phyloP scores from a whole-genome alignment of 495 filamentous ascomycete genomes.

The Usnea hakonensis region DNA sequence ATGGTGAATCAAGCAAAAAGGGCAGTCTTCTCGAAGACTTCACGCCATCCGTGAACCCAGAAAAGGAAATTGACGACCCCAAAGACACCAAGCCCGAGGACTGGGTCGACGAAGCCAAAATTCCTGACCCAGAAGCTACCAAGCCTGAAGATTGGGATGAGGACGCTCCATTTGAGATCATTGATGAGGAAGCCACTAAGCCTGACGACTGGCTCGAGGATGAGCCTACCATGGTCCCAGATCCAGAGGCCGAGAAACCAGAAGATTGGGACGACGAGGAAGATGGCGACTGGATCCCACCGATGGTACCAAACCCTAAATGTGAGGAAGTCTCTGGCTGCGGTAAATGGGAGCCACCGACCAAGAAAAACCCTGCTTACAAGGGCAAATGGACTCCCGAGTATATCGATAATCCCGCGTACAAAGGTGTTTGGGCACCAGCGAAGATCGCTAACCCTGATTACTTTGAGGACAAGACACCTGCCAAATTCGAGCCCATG shows the following conservation, averaged over 20 bases:
- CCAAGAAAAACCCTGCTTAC: conserved; percentile 94
- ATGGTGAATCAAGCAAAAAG: conserved; percentile 75
- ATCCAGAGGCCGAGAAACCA: conserved; percentile 97
- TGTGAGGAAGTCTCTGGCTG: conserved; percentile 90
- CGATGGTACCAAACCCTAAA: conserved; percentile 92
- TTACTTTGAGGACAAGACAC: conserved; percentile 97
- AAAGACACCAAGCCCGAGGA: conserved; percentile 90
- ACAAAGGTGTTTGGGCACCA: conserved; percentile 94
- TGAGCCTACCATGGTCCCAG: conserved; percentile 75
- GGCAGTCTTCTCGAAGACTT: conserved; percentile 95
- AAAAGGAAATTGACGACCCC: conserved; percentile 92
- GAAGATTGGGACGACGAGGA: conserved; percentile 99
- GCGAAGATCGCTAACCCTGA: conserved; percentile 94
- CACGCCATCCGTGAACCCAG: conserved; percentile 84
- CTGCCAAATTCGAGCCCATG: conserved; percentile 95
- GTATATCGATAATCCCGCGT: conserved; percentile 94
- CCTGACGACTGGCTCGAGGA: conserved; percentile 96
- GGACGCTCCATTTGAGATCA: conserved; percentile 91
- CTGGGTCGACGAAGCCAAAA: conserved; percentile 91
- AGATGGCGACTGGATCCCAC: conserved; percentile 96
- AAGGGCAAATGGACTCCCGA: conserved; percentile 98
- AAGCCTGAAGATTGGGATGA: conserved; percentile 99
- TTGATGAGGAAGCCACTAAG: conserved; percentile 84
- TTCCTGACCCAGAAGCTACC: conserved; percentile 83
- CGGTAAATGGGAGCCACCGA: conserved; percentile 83